phyloP scores from a whole-genome alignment of 148 eudicot species.

The Dianthus caryophyllus region DNA sequence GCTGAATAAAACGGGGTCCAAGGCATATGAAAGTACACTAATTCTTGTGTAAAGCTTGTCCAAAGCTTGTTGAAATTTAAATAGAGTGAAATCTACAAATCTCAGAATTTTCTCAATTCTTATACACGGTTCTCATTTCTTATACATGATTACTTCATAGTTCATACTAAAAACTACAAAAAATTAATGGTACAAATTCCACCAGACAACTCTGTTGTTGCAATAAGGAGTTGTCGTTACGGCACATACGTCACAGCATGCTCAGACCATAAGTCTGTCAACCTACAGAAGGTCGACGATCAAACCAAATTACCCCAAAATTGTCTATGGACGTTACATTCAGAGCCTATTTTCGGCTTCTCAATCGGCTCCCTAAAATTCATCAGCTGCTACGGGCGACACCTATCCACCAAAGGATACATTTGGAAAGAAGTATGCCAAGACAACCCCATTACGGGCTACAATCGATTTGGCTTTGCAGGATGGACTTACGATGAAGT shows the following conservation, averaged over 20 bases:
- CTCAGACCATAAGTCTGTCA: no score
- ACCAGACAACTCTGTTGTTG: background rate
- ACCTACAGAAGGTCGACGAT: background rate
- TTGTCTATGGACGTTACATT: background rate
- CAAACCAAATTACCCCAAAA: background rate
- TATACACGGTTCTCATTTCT: no score
- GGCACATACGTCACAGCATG: background rate
- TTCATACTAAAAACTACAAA: no score
- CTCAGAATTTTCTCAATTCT: no score
- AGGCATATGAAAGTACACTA: no score
- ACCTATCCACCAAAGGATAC: background rate
- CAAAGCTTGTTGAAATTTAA: no score
- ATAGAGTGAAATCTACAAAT: no score
- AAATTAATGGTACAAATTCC: background rate
- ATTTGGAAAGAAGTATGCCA: background rate
- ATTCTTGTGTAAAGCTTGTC: no score
- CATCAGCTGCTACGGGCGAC: background rate
- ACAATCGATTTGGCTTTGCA: background rate
- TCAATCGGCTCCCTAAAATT: background rate
- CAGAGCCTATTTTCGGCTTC: background rate
- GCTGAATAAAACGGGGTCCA: no score
- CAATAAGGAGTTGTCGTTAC: background rate
- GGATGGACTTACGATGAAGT: background rate
- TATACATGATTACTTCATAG: no score
- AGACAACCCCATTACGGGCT: background rate